Evolutionary conservation across 345 rosid genomes (phyloP), one percentile per base, ranked within the genome.

Genomic region (Nephelium lappaceum): DNA sequence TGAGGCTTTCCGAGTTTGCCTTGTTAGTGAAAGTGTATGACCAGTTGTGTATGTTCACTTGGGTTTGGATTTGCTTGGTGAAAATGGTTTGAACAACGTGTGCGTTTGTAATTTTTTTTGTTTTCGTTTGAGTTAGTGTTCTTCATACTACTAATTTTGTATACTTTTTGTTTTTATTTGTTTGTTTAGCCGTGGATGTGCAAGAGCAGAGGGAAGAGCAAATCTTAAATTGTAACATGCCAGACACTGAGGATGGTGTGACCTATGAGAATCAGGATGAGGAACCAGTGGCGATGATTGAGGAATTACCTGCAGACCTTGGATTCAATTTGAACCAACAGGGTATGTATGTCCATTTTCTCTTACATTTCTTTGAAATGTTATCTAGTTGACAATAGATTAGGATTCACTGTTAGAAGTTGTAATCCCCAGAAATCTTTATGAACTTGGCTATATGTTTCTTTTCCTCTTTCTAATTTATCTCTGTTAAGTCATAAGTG

Each of bases 251-350:
- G 77, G 87, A 85, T 80, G 90, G 79, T 63, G 85, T 84, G 67
- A 88, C 80, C 0, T 86, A 80, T 71, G 92, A 89, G 73, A 87
- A 90, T 71, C 88, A 81, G 58, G 92, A 87, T 72, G 94, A 89
- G 70, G 93, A 90, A 78, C 81, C 86, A 3, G 84, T 86, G 74
- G 90, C 88, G 23, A 89, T 86, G 88, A 43, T 87, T 67, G 93
- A 94, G 80, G 94, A 88, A 72, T 73, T 86, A 25, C 86, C 84
- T 49, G 60, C 81, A 63, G 94, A 80, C 76, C 79, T 39, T 21
- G 75, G 25, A 55, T 73, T 84, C 58, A 76, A 78, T 79, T 42
- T 66, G 60, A 79, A 81, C 57, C 60, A 65, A 69, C 75, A 31
- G 23, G 90, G 92, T 91, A 82, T 24, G 92, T 91, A 82, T 24